Evolutionary conservation across 192 early-diverging fungal genomes (phyloP).

Genomic region (Coemansia sp.): DNA sequence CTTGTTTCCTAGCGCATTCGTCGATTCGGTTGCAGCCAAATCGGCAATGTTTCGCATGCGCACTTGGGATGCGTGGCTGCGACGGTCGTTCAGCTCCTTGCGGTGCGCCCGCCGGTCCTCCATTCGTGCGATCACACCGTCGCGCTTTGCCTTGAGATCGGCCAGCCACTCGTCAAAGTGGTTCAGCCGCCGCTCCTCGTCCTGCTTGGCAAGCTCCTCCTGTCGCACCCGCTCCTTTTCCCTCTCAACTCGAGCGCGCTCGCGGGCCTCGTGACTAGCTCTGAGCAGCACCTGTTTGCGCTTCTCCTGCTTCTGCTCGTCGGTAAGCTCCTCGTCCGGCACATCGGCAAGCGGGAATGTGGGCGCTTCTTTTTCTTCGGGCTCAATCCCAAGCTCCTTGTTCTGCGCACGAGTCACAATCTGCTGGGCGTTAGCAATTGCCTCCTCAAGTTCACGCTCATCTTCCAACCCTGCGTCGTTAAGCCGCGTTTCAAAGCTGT

Average conservation of each 20-base stretch:
- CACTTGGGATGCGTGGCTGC: conserved; percentile 78
- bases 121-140: conserved; percentile 64
- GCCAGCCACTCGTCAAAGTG: conserved; percentile 73
- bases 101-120: conserved; percentile 63
- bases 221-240: conserved; percentile 54
- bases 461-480: conserved; percentile 59
- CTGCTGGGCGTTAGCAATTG: conserved; percentile 65
- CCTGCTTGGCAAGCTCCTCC: conserved; percentile 60
- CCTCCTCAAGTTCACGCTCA: conserved; percentile 69
- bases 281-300: conserved; percentile 76
- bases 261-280: conserved; percentile 71
- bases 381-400: conserved; percentile 76
- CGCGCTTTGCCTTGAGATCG: conserved; percentile 59
- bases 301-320: conserved; percentile 78
- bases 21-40: conserved; percentile 58
- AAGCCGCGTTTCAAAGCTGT: conserved; percentile 48
- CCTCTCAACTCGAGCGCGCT: conserved; percentile 67
- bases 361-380: conserved; percentile 72
- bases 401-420: conserved; percentile 69
- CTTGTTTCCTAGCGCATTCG: conserved; percentile 12
- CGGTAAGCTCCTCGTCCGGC: conserved; percentile 75
- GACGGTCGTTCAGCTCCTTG: conserved; percentile 78
- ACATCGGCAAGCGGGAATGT: conserved; percentile 69
- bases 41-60: conserved; percentile 85
- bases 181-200: conserved; percentile 65